Evolutionary conservation across 768 basidiomycete genomes (phyloP), one percentile per base, ranked within the genome.

Genomic region (Agrocybe pediades): DNA sequence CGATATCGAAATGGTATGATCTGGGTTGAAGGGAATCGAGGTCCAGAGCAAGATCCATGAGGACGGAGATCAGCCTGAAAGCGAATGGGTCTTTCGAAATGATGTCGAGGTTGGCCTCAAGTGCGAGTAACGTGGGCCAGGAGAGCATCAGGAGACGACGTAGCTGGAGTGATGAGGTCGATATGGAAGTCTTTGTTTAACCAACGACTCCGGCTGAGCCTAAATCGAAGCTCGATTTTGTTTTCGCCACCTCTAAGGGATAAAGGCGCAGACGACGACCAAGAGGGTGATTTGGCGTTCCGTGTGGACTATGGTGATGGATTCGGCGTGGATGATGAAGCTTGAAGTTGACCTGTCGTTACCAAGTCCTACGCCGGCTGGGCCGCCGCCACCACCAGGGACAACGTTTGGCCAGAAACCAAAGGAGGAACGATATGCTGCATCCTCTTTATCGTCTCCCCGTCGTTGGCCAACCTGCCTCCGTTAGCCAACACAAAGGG

Each of bases 1-100:
- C 88, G 4, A 84, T 96, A 20, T 94, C 91, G 8, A 93, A 90
- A 51, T 83, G 85, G 27, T 82, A 88, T 57, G 87, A 87, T 44
- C 68, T 84, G 58, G 83, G 84, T 46, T 62, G 70, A 44, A 66
- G 6, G 69, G 61, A 2, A 68, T 65, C 9, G 71, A 68, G 0
- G 59, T 58, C 36, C 48, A 53, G 3, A 56, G 46, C 20, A 62
- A 65, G 6, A 64, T 59, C 1, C 63, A 60, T 21, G 46, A 50
- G 2, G 62, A 60, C 9, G 56, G 44, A 2, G 73, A 72, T 3
- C 68, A 73, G 19, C 73, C 64, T 6, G 78, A 79, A 6, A 70
- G 65, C 23, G 82, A 83, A 46, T 78, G 80, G 43, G 75, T 74
- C 63, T n/a, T 84, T 80, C 46, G 84, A 87, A 43, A 81, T 81